Conservation (phyloP, 208 protist genomes). For the Leptomonas pyrrhocoris region DNA sequence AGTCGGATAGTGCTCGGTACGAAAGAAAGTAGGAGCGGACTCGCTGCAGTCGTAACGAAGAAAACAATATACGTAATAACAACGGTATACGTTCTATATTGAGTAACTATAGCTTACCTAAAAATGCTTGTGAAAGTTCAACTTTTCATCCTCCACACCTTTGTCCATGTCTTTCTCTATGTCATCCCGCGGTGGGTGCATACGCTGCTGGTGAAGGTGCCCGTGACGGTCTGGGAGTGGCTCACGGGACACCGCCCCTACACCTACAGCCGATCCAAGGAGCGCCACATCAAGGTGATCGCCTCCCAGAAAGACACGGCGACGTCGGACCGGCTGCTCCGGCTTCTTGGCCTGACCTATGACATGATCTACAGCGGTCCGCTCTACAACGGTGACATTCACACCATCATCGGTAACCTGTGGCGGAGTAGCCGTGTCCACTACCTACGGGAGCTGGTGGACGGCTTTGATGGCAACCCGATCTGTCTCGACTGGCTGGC, state of each 20-base stretch:
- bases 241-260: constrained; percentile 32
- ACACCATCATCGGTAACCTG: constrained; percentile 47
- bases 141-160: constrained; percentile 27
- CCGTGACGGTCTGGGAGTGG: constrained; percentile 43
- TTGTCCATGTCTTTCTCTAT: constrained; percentile 44
- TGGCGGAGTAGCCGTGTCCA: constrained; percentile 27
- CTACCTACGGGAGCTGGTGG: constrained; percentile 52
- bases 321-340: constrained; percentile 11
- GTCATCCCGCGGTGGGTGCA: constrained; percentile 37
- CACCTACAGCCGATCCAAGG: constrained; percentile 30
- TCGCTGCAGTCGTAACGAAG: too few relatives aligned
- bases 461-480: constrained; percentile 53
- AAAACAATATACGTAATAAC: too few relatives aligned
- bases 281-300: constrained; percentile 38
- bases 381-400: constrained; percentile 62
- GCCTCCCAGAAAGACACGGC: constrained; percentile 16
- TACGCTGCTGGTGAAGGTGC: constrained; percentile 41
- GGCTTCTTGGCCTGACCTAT: constrained; percentile 38
- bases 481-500: constrained; percentile 66
- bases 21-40: neutral
- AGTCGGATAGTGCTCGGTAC: too few relatives aligned
- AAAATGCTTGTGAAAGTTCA: constrained; percentile 36
- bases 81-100: too few relatives aligned
- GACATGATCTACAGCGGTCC: constrained; percentile 52
- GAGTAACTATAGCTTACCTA: too few relatives aligned